A percentile compares a stretch with the other conserved stretches of the same genome.
These are phyloP conservation scores for Yamadazyma diospyri DNA, from an alignment of 1,139 yeast species.

Conservation along the genomic window DNA sequence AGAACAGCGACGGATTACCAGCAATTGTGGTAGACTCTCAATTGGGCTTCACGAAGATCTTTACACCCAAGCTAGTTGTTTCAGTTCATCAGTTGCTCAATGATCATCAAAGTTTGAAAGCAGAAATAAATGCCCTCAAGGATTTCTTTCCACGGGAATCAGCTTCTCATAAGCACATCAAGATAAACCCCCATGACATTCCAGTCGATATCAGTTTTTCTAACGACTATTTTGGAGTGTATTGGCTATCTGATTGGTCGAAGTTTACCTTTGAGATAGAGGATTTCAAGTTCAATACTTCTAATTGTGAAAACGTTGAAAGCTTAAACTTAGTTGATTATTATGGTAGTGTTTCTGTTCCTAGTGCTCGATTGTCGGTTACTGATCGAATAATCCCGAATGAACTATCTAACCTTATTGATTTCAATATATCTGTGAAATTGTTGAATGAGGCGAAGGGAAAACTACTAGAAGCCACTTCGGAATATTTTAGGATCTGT, in stretches of 20 bases:
- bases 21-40: constrained; percentile 18
- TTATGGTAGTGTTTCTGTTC: constrained; percentile 38
- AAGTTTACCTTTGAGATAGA: constrained; percentile 28
- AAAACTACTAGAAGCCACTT: constrained; percentile 54
- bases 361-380: constrained; percentile 38
- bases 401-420: constrained; percentile 46
- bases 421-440: constrained; percentile 35
- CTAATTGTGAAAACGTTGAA: constrained; percentile 12
- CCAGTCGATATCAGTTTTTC: constrained; percentile 26
- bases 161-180: not conserved
- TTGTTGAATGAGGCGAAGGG: constrained; percentile 29
- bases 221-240: constrained; percentile 37
- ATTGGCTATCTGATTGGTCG: constrained; percentile 29
- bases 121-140: constrained; percentile 16
- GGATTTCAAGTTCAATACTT: constrained; percentile 23
- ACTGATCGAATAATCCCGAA: constrained; percentile 34
- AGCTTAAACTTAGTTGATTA: constrained; percentile 8
- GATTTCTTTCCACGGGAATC: not conserved
- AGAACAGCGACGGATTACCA: constrained; percentile 16
- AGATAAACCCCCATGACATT: constrained; percentile 6
- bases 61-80: constrained; percentile 25
- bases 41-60: constrained; percentile 34
- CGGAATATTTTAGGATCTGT: constrained; percentile 55
- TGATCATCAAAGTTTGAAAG: constrained; percentile 13
- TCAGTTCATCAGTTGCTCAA: constrained; percentile 19